These are phyloP conservation scores for Remersonia thermophila DNA, from an alignment of 2,329 filamentous ascomycete genomes.

Conservation along the genomic window DNA sequence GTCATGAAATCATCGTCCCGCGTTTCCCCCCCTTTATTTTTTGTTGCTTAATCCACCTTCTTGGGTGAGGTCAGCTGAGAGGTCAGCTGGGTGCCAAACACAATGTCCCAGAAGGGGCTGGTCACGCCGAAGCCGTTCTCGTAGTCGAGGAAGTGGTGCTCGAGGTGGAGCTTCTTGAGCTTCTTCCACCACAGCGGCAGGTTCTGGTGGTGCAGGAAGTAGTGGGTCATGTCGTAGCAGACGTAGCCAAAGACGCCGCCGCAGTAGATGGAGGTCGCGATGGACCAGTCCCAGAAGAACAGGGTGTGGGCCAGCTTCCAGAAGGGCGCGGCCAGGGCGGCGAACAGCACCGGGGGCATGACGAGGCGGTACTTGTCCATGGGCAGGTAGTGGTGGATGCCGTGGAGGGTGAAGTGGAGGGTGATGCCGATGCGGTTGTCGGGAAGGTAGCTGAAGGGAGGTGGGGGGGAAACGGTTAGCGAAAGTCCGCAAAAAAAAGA, in stretches of 20 bases:
- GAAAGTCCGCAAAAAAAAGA: too few relatives aligned
- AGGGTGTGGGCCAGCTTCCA: slow-evolving; percentile 79
- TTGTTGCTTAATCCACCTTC: too few relatives aligned
- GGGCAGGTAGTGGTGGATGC: slow-evolving; percentile 96
- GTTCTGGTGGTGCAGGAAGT: slow-evolving; percentile 93
- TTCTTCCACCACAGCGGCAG: slow-evolving; percentile 80
- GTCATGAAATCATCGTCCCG: slow-evolving; percentile 21
- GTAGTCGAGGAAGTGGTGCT: slow-evolving; percentile 96
- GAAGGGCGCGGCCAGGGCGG: slow-evolving; percentile 74
- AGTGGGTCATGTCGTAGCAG: slow-evolving; percentile 94
- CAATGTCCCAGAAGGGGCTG: slow-evolving; percentile 84
- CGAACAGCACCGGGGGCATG: slow-evolving; percentile 86
- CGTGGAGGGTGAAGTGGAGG: slow-evolving; percentile 84
- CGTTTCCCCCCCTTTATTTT: slow-evolving; percentile 21
- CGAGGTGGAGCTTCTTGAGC: slow-evolving; percentile 94
- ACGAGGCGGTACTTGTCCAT: slow-evolving; percentile 97
- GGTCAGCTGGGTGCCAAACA: slow-evolving; percentile 78
- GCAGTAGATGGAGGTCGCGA: slow-evolving; percentile 65
- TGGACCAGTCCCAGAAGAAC: slow-evolving; percentile 77
- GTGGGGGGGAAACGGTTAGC: slow-evolving; percentile 20
- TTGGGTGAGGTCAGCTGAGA: too few relatives aligned
- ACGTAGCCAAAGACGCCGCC: slow-evolving; percentile 93
- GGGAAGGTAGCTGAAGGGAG: slow-evolving; percentile 56
- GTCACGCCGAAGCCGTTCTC: slow-evolving; percentile 96
- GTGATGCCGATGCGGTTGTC: slow-evolving; percentile 84